A percentile compares a stretch with the other conserved stretches of the same genome.
Evolutionary conservation across 495 filamentous ascomycete genomes (phyloP).

Genomic region (Hyaloscypha hepaticicola): DNA sequence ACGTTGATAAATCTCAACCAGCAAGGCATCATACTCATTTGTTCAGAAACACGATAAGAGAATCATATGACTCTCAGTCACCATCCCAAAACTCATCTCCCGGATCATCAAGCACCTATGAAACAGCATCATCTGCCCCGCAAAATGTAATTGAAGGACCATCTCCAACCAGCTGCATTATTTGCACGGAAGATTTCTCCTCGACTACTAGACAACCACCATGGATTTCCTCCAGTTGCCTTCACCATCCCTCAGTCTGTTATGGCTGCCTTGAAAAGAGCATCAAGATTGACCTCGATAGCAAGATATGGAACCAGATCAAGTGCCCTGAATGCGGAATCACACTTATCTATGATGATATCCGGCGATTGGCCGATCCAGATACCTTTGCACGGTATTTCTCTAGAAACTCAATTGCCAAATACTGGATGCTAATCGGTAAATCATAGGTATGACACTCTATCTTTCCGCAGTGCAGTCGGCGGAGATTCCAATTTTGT

Average conservation of each 20-base stretch:
- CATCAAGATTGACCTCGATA: slow-evolving; percentile 13
- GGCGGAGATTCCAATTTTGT: slow-evolving; percentile 12
- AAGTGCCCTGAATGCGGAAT: slow-evolving; percentile 17
- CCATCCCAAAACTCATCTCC: not conserved
- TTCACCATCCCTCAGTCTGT: slow-evolving; percentile 13
- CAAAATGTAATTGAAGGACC: not conserved
- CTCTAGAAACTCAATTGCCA: not conserved
- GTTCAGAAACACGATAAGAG: too few species aligned
- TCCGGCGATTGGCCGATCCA: slow-evolving; percentile 8
- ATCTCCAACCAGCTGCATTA: slow-evolving; percentile 8
- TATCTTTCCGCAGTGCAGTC: slow-evolving; percentile 19
- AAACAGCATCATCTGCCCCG: not conserved
- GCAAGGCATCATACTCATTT: too few species aligned
- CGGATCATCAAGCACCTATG: not conserved
- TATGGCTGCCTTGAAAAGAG: slow-evolving; percentile 7
- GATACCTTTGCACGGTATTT: slow-evolving; percentile 14
- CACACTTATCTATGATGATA: slow-evolving; percentile 17
- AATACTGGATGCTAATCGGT: not conserved
- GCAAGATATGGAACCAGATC: slow-evolving; percentile 21
- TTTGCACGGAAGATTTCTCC: slow-evolving; percentile 19
- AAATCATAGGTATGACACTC: slow-evolving; percentile 11
- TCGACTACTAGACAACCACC: not conserved
- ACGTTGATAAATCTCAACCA: too few species aligned
- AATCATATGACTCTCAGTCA: not conserved
- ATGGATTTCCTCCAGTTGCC: slow-evolving; percentile 13